These are phyloP conservation scores for Castanea crenata DNA, from an alignment of 306 rosid genomes.

Conservation along the genomic window DNA sequence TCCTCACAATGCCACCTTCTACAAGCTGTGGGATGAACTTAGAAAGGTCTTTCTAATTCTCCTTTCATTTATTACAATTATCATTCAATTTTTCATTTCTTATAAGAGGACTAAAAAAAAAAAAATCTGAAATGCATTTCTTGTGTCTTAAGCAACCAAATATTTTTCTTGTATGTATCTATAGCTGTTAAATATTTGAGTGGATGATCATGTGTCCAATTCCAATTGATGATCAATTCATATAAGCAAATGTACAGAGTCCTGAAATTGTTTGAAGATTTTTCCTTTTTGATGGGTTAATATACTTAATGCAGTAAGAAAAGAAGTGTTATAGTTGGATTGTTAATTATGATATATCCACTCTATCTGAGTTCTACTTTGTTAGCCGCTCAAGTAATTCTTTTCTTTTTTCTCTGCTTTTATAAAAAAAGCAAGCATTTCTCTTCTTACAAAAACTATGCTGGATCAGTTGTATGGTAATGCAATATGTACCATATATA, in stretches of 20 bases:
- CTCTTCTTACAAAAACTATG: background rate
- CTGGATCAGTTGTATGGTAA: background rate
- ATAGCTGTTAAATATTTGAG: background rate
- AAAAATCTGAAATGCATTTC: background rate
- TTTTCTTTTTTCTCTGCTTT: background rate
- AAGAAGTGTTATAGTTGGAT: background rate
- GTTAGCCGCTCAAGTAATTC: background rate
- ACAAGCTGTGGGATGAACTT: conserved; percentile 96
- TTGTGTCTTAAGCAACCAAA: background rate
- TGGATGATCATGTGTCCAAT: background rate
- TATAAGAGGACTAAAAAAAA: background rate
- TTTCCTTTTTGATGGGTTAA: background rate
- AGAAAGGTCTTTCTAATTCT: conserved; percentile 56
- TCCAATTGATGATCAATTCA: background rate
- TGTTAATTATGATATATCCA: background rate
- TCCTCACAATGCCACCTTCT: conserved; percentile 81
- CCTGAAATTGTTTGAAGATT: background rate
- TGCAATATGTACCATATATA: background rate
- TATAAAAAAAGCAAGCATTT: no score
- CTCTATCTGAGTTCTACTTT: background rate
- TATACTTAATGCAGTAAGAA: background rate
- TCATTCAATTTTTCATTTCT: background rate
- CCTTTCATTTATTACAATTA: conserved; percentile 7
- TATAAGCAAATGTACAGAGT: background rate
- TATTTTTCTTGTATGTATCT: no score